phyloP scores from a whole-genome alignment of 441 rosid genomes.

The Bruguiera hainesii region DNA sequence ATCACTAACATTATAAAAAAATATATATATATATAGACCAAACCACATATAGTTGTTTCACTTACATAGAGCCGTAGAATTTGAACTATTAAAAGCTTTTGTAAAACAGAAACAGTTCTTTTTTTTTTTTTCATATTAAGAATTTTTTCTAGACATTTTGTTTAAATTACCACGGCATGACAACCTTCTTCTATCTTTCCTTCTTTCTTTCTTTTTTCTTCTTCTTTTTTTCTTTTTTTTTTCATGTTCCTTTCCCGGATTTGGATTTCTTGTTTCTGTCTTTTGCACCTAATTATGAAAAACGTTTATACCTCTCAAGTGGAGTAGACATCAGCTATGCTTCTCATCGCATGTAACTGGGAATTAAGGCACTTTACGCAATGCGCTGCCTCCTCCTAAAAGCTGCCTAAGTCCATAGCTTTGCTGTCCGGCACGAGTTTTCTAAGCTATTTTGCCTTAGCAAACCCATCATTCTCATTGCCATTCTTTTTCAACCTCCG shows the following conservation, averaged over 20 bases:
- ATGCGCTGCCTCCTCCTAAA: conserved; percentile 55
- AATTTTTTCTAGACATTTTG: no score
- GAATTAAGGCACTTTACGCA: conserved; percentile 46
- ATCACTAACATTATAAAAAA: no score
- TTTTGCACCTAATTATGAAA: not conserved
- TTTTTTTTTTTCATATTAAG: no score
- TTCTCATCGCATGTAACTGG: conserved; percentile 54
- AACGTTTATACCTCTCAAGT: not conserved
- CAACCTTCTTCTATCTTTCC: no score
- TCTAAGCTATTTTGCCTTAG: conserved; percentile 25
- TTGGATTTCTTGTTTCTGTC: not conserved
- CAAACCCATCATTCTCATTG: not conserved
- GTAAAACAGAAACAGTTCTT: no score
- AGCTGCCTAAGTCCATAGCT: conserved; percentile 35
- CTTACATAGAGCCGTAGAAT: not conserved
- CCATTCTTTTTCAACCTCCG: no score
- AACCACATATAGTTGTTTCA: not conserved
- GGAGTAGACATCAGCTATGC: conserved; percentile 33
- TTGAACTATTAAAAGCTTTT: no score
- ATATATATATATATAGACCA: no score
- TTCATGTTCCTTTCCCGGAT: not conserved
- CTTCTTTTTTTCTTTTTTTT: not conserved
- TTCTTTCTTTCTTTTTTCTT: no score
- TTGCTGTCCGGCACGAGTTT: conserved; percentile 32
- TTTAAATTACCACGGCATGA: no score